Conservation (phyloP, 306 rosid species). For the Medicago truncatula region MtrunA17r5.0-ANR NC_053043.1:41303501-41304000, state of each 20-base stretch:
- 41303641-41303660: neutral
- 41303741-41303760: neutral
- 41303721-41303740: neutral
- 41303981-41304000: neutral
- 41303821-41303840: neutral
- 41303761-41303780: neutral
- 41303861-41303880: neutral
- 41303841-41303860: neutral
- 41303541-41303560: too few relatives aligned
- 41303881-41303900: neutral
- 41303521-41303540: too few relatives aligned
- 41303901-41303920: neutral
- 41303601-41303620: too few relatives aligned
- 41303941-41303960: neutral
- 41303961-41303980: neutral
- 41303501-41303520: too few relatives aligned
- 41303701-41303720: constrained; percentile 1
- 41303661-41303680: neutral
- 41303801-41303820: neutral
- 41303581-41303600: too few relatives aligned
- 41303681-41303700: neutral
- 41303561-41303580: too few relatives aligned
- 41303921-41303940: neutral
- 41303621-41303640: too few relatives aligned
- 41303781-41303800: neutral